These are phyloP conservation scores for Talaromyces sp. DNA, from an alignment of 2,329 filamentous ascomycete species.

Conservation along the genomic window DNA sequence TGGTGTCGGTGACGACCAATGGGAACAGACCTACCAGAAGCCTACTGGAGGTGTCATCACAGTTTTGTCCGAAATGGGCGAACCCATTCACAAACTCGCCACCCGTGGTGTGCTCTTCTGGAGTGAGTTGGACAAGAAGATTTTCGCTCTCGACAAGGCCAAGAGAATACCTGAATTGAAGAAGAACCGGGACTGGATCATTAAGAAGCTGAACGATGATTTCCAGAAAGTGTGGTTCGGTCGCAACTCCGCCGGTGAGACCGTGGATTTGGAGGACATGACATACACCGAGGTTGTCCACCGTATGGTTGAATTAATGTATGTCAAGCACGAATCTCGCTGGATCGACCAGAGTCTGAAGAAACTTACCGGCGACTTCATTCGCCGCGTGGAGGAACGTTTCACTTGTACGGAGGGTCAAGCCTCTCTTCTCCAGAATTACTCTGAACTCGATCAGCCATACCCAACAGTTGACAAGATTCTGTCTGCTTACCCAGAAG, in stretches of 20 bases:
- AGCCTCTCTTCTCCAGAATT: conserved; percentile 83
- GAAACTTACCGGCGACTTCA: conserved; percentile 87
- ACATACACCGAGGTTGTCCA: conserved; percentile 86
- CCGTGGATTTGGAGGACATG: conserved; percentile 92
- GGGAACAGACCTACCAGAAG: conserved; percentile 93
- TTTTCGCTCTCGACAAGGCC: conserved; percentile 93
- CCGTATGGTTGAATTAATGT: conserved; percentile 85
- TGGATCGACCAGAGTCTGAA: conserved; percentile 89
- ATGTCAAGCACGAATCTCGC: conserved; percentile 82
- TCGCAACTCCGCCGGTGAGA: conserved; percentile 73
- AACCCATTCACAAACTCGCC: conserved; percentile 98
- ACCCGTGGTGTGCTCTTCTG: conserved; percentile 95
- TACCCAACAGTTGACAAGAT: conserved; percentile 76
- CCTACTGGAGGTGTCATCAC: conserved; percentile 92
- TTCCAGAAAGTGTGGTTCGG: conserved; percentile 98
- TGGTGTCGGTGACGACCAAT: conserved; percentile 76
- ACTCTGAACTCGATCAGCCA: conserved; percentile 80
- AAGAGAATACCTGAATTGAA: conserved; percentile 85
- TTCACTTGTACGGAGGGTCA: conserved; percentile 73
- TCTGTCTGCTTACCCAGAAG: conserved; percentile 78
- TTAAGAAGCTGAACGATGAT: conserved; percentile 92
- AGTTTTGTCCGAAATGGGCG: conserved; percentile 97
- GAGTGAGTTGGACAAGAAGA: conserved; percentile 98
- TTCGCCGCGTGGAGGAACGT: conserved; percentile 93
- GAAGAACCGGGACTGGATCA: conserved; percentile 86